phyloP scores from a whole-genome alignment of 2,329 filamentous ascomycete species.

The Coniochaeta sp. region DNA sequence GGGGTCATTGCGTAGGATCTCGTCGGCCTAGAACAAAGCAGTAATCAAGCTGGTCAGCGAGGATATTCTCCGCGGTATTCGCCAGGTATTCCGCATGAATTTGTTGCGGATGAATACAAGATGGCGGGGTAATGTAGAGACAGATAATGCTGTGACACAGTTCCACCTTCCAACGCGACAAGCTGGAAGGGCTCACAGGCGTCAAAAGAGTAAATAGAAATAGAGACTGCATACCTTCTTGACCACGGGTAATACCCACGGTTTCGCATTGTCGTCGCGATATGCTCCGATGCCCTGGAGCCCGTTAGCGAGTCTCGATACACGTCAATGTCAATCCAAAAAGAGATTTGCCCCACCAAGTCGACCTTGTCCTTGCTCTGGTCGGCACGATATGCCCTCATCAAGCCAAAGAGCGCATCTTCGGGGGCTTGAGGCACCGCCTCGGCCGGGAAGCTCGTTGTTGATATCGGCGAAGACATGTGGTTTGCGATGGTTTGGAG shows the following conservation, averaged over 20 bases:
- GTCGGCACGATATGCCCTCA: slow-evolving; percentile 81
- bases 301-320: slow-evolving; percentile 6
- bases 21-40: slow-evolving; percentile 71
- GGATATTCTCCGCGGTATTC: not conserved
- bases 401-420: slow-evolving; percentile 89
- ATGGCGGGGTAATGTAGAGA: too few relatives aligned
- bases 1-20: slow-evolving; percentile 80
- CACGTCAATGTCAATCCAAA: not conserved
- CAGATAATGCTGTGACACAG: too few relatives aligned
- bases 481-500: slow-evolving; percentile 60
- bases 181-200: not conserved
- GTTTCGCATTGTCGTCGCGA: slow-evolving; percentile 89
- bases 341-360: slow-evolving; percentile 51
- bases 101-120: too few relatives aligned
- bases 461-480: slow-evolving; percentile 49
- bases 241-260: slow-evolving; percentile 93
- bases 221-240: slow-evolving; percentile 68
- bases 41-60: slow-evolving; percentile 12
- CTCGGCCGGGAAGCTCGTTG: slow-evolving; percentile 67
- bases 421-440: slow-evolving; percentile 85
- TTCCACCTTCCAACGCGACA: too few relatives aligned
- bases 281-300: slow-evolving; percentile 77
- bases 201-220: not conserved
- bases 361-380: slow-evolving; percentile 77
- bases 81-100: too few relatives aligned